These are phyloP conservation scores for Hylodesmum podocarpum DNA, from an alignment of 306 rosid species.

Conservation along the genomic window DNA sequence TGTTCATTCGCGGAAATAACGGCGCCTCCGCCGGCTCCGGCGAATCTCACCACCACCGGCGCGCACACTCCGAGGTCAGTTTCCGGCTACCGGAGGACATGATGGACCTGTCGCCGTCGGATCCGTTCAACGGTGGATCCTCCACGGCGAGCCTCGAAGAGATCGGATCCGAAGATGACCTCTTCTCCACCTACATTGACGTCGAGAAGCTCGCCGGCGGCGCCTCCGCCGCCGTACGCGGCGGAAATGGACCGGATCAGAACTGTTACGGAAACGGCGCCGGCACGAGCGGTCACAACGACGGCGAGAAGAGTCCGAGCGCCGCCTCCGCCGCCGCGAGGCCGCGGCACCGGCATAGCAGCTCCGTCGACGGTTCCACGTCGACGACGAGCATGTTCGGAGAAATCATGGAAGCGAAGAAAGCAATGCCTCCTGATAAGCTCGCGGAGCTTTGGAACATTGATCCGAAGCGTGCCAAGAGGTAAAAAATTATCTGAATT, in stretches of 20 bases:
- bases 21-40: not conserved
- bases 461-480: constrained; percentile 99
- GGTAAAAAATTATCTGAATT: constrained; percentile 41
- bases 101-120: constrained; percentile 74
- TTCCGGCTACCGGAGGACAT: constrained; percentile 78
- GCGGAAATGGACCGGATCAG: constrained; percentile 57
- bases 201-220: constrained; percentile 72
- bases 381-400: constrained; percentile 79
- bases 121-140: constrained; percentile 84
- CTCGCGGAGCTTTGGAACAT: constrained; percentile 95
- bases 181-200: constrained; percentile 94
- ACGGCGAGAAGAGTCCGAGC: constrained; percentile 56
- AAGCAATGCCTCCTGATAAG: constrained; percentile 99
- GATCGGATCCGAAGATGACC: constrained; percentile 97
- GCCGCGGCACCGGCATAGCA: constrained; percentile 74
- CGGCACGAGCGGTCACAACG: constrained; percentile 42
- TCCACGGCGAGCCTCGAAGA: constrained; percentile 84
- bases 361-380: constrained; percentile 77
- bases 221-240: constrained; percentile 13
- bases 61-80: constrained; percentile 78
- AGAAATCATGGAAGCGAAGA: constrained; percentile 96
- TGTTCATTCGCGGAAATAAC: constrained; percentile 29
- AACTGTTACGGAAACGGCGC: constrained; percentile 40
- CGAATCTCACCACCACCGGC: constrained; percentile 50
- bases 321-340: constrained; percentile 8